phyloP scores from a whole-genome alignment of 352 stramenopile genomes.

The Thraustochytrium sp. region DNA sequence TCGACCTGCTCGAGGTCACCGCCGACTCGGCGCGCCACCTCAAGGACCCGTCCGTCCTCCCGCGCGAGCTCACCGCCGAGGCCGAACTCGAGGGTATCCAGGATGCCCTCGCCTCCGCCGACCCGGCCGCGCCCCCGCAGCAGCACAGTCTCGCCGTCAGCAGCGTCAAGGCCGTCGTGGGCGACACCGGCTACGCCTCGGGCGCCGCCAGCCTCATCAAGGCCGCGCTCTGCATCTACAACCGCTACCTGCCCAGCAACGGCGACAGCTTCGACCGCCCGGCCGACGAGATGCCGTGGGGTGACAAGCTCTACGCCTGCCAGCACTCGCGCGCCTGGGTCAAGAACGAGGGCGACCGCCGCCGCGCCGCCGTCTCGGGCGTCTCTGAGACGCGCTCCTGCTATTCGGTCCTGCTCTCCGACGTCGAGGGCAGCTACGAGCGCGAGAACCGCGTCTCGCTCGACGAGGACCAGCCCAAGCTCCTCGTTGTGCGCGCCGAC shows the following conservation, averaged over 20 bases:
- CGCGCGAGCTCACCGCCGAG: background rate
- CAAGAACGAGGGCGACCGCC: background rate
- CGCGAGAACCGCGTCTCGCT: background rate
- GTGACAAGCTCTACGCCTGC: background rate
- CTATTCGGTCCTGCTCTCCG: background rate
- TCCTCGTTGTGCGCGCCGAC: background rate
- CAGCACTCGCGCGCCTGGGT: conserved; percentile 1
- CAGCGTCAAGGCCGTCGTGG: background rate
- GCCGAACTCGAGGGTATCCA: background rate
- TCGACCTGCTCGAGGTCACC: conserved; percentile 10
- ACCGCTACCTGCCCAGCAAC: conserved; percentile 18
- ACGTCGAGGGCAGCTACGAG: background rate
- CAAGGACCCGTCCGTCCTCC: background rate
- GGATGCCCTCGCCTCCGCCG: background rate
- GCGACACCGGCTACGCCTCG: conserved; percentile 13
- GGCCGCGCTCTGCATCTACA: conserved; percentile 15
- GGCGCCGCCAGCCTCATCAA: conserved; percentile 25
- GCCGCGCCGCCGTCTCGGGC: background rate
- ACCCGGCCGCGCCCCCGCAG: background rate
- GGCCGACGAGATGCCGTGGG: background rate
- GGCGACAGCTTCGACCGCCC: background rate
- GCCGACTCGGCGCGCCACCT: conserved; percentile 7
- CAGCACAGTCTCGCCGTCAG: background rate
- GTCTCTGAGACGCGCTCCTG: background rate
- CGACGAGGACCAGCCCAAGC: background rate